These are phyloP conservation scores for Suillus cothurnatus DNA, from an alignment of 768 basidiomycete genomes.

Conservation along the genomic window DNA sequence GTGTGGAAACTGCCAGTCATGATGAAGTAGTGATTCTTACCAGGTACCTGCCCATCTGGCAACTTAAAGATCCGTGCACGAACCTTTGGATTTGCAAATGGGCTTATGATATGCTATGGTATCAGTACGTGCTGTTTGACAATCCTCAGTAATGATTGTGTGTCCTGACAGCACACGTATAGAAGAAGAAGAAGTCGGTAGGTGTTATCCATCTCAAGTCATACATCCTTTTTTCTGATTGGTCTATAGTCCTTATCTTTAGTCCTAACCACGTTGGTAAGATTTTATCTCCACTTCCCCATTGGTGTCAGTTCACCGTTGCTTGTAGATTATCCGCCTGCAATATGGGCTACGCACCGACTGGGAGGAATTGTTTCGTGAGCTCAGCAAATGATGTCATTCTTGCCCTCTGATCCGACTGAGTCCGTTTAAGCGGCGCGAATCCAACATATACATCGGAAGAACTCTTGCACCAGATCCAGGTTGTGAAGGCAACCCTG, in stretches of 20 bases:
- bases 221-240: constrained; percentile 6
- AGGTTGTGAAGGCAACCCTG: constrained; percentile 27
- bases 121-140: constrained; percentile 40
- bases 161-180: not conserved
- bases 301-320: constrained; percentile 8
- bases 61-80: constrained; percentile 40
- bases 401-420: not conserved
- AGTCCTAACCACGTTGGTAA: constrained; percentile 66
- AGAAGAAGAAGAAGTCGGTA: constrained; percentile 60
- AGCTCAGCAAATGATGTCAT: constrained; percentile 18
- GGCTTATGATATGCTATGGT: constrained; percentile 47
- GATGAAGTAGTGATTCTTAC: not conserved
- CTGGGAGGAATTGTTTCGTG: constrained; percentile 65
- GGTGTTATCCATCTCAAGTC: constrained; percentile 12
- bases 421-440: constrained; percentile 24
- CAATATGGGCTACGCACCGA: constrained; percentile 61
- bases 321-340: constrained; percentile 51
- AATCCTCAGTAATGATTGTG: constrained; percentile 3
- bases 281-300: constrained; percentile 10
- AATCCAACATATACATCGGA: constrained; percentile 39
- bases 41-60: not conserved
- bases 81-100: constrained; percentile 57
- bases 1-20: constrained; percentile 11
- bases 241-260: constrained; percentile 56
- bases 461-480: constrained; percentile 37